Evolutionary conservation across 805 yeast species (phyloP).

Genomic region (Diddensiella santjacobensis): DNA sequence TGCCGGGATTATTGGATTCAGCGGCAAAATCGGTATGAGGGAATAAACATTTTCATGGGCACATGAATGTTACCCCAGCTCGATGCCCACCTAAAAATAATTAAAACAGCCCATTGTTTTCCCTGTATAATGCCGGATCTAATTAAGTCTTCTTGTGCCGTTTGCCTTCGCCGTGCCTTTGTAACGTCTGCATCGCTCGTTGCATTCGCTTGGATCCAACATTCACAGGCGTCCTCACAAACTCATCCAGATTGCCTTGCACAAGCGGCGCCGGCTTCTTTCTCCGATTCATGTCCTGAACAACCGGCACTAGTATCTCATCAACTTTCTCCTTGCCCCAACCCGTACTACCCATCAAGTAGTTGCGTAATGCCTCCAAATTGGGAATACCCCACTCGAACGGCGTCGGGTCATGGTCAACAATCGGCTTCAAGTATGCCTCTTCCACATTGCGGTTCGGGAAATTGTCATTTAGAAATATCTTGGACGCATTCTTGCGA

Average conservation of each 20-base stretch:
- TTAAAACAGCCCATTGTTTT: too few species aligned
- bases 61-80: too few species aligned
- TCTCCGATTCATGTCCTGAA: slow-evolving; percentile 62
- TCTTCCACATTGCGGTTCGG: slow-evolving; percentile 67
- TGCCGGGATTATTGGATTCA: too few species aligned
- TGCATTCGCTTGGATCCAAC: slow-evolving; percentile 27
- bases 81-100: too few species aligned
- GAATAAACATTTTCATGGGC: too few species aligned
- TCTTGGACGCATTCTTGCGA: slow-evolving; percentile 51
- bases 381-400: slow-evolving; percentile 92
- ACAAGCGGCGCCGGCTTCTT: slow-evolving; percentile 15
- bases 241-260: slow-evolving; percentile 27
- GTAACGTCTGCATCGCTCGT: slow-evolving; percentile 19
- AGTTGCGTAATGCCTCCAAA: slow-evolving; percentile 70
- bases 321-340: slow-evolving; percentile 79
- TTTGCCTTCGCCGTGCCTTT: slow-evolving; percentile 9
- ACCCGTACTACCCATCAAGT: slow-evolving; percentile 64
- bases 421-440: slow-evolving; percentile 78
- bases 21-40: too few species aligned
- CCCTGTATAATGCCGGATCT: too few species aligned
- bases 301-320: slow-evolving; percentile 79
- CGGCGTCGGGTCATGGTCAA: slow-evolving; percentile 71
- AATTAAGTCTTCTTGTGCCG: background rate
- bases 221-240: slow-evolving; percentile 19
- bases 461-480: slow-evolving; percentile 55